Evolutionary conservation across 768 basidiomycete species (phyloP).

Genomic region (Phaeotremella skinneri): DNA sequence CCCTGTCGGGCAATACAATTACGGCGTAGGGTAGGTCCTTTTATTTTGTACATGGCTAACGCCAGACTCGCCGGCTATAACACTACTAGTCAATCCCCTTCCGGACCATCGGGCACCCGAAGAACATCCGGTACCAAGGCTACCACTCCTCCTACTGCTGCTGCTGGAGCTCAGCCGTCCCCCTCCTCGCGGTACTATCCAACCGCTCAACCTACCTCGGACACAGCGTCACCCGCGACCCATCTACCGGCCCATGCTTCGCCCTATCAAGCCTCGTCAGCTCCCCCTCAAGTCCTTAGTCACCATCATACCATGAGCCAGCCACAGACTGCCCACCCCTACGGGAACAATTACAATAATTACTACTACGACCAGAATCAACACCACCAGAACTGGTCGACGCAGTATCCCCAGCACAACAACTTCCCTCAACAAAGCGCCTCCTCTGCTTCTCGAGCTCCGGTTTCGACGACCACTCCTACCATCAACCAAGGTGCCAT

Average conservation of each 20-base stretch:
- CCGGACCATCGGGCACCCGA: conserved; percentile 8
- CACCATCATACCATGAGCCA: conserved; percentile 10
- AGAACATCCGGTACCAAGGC: conserved; percentile 17
- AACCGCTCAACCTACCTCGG: conserved; percentile 1
- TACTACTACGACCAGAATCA: conserved; percentile 25
- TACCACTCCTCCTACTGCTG: conserved; percentile 25
- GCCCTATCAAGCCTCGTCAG: conserved; percentile 9
- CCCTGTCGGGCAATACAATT: not conserved
- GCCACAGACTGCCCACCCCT: conserved; percentile 26
- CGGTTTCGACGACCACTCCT: conserved; percentile 6
- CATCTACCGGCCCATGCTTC: conserved; percentile 28
- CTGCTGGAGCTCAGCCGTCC: conserved; percentile 10
- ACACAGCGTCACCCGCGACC: conserved; percentile 1
- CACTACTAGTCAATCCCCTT: not conserved
- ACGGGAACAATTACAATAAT: conserved; percentile 12
- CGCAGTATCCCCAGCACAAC: conserved; percentile 10
- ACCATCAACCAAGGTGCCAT: not conserved
- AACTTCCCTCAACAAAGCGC: not conserved
- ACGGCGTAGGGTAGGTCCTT: not conserved
- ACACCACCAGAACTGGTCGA: conserved; percentile 19
- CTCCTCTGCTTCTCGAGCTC: not conserved
- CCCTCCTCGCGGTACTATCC: conserved; percentile 18
- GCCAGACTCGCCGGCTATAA: conserved; percentile 8
- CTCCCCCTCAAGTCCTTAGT: conserved; percentile 15
- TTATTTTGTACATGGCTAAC: conserved; percentile 3